A percentile compares a stretch with the other conserved stretches of the same genome.
Conservation (phyloP, 2,329 filamentous ascomycete species). For the Apiospora saccharicola region DNA sequence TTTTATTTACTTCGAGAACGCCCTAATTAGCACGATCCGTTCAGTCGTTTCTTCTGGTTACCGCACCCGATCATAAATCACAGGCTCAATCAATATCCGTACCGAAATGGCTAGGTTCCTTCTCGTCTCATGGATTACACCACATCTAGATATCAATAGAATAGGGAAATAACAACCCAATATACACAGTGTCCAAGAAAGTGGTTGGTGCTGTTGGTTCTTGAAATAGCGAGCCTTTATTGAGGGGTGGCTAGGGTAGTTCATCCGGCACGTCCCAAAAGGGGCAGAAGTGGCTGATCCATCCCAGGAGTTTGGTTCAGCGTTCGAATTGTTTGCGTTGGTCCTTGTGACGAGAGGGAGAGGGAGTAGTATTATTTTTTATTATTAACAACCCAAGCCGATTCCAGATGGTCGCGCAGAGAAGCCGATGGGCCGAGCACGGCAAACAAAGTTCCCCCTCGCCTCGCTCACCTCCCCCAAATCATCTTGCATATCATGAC, state of each 20-base stretch:
- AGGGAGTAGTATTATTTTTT: background rate
- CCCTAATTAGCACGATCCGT: background rate
- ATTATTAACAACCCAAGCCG: constrained; percentile 11
- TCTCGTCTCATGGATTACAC: background rate
- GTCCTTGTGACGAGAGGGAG: background rate
- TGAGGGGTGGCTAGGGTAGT: constrained; percentile 1
- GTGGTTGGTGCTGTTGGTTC: constrained; percentile 9
- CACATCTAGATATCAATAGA: background rate
- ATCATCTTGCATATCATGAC: background rate
- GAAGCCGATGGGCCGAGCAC: constrained; percentile 1
- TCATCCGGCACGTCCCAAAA: background rate
- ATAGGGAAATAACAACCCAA: background rate
- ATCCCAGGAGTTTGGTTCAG: constrained; percentile 10
- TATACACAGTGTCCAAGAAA: background rate
- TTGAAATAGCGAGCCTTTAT: constrained; percentile 7
- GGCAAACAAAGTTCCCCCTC: constrained; percentile 11
- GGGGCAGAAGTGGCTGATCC: constrained; percentile 6
- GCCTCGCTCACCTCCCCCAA: background rate
- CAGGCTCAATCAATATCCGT: constrained; percentile 8
- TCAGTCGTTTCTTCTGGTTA: background rate
- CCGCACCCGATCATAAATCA: constrained; percentile 9
- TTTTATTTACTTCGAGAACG: constrained; percentile 12
- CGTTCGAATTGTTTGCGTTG: constrained; percentile 4
- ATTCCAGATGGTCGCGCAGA: background rate
- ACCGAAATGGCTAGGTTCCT: background rate